These are phyloP conservation scores for Xylariaceae sp. DNA, from an alignment of 2,329 filamentous ascomycete genomes.

Conservation along the genomic window DNA sequence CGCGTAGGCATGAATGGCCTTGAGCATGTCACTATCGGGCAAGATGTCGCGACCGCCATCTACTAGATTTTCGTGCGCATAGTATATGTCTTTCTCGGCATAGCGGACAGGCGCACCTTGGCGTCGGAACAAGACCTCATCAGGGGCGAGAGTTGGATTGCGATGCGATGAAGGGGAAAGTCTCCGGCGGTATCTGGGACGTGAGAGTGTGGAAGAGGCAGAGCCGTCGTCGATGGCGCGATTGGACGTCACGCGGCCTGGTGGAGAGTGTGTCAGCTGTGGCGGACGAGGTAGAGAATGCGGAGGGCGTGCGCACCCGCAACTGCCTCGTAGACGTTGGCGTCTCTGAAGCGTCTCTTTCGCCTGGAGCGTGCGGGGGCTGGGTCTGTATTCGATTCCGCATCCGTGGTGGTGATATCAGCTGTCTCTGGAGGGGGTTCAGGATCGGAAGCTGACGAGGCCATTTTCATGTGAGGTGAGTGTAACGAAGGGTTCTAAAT, in stretches of 20 bases:
- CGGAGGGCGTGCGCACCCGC: conserved; percentile 48
- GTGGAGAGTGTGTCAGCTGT: conserved; percentile 8
- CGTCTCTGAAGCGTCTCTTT: conserved; percentile 17
- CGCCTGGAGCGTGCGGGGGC: not conserved
- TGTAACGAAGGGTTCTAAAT: too few relatives aligned
- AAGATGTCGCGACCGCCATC: conserved; percentile 44
- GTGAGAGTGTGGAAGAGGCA: conserved; percentile 5
- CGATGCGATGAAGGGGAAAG: conserved; percentile 21
- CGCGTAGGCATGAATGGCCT: conserved; percentile 63
- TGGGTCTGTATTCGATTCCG: not conserved
- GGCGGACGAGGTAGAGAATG: conserved; percentile 4
- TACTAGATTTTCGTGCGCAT: conserved; percentile 54
- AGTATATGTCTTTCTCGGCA: conserved; percentile 68
- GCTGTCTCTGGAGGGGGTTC: conserved; percentile 10
- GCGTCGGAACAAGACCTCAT: conserved; percentile 66
- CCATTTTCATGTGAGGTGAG: too few relatives aligned
- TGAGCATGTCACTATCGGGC: conserved; percentile 66
- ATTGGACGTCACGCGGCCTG: conserved; percentile 33
- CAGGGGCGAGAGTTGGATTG: conserved; percentile 51
- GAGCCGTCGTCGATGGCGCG: conserved; percentile 20
- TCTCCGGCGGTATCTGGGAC: conserved; percentile 8
- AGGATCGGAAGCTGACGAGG: not conserved
- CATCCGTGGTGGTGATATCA: conserved; percentile 15
- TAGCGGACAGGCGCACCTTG: conserved; percentile 62
- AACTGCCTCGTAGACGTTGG: conserved; percentile 69